phyloP scores from a whole-genome alignment of 78 protist genomes.

The Isochrysis galbana region DNA sequence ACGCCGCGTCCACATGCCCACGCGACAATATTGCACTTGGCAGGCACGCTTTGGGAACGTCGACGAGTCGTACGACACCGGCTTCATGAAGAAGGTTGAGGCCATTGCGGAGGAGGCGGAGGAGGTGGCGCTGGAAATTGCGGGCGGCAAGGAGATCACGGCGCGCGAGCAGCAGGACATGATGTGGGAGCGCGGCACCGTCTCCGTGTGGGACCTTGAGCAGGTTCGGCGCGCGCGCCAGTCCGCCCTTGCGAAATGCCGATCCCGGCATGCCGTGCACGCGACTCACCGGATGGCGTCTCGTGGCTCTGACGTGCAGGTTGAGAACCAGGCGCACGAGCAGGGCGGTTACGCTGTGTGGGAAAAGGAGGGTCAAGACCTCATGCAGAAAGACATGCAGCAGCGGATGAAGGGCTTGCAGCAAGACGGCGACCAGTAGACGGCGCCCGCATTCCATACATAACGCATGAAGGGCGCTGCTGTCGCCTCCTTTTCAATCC shows the following conservation, averaged over 20 bases:
- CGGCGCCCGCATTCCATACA: no score
- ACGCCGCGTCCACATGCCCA: no score
- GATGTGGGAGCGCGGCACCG: slow-evolving; percentile 1
- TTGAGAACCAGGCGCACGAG: not conserved
- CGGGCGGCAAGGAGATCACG: not conserved
- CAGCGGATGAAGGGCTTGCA: not conserved
- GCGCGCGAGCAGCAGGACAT: slow-evolving; percentile 3
- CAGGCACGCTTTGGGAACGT: slow-evolving; percentile 17
- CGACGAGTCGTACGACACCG: not conserved
- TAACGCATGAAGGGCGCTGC: no score
- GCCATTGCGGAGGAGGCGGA: not conserved
- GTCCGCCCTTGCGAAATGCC: not conserved
- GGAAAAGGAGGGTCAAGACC: not conserved
- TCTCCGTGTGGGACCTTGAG: slow-evolving; percentile 18
- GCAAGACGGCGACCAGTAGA: not conserved
- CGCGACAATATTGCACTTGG: no score
- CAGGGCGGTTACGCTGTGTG: not conserved
- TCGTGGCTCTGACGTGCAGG: not conserved
- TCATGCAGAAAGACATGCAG: not conserved
- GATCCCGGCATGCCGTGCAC: not conserved
- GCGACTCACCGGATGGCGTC: not conserved
- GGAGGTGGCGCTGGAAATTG: not conserved
- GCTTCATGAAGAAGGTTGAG: not conserved
- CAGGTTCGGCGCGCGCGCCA: not conserved
- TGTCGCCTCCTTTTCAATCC: no score